Base-by-base conservation (phyloP, 371 early-diverging fungal genomes). In the Dichotomocladium elegans region DNA sequence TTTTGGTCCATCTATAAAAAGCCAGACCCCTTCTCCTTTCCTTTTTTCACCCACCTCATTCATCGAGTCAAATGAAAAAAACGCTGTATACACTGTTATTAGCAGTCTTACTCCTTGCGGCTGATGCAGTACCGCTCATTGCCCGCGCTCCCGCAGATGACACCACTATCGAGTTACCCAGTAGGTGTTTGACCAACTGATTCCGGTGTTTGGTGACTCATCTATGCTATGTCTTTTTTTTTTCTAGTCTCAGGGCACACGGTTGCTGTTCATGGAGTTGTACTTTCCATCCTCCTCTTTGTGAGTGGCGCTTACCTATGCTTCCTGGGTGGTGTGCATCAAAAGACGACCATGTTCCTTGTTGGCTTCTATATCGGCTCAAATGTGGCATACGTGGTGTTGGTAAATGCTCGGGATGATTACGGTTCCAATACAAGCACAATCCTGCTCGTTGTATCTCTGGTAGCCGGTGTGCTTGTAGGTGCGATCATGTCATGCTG, bases 341-440 rank as follows among this genome's bases (percentile, higher is more conserved):
- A 75, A 58, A 72, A 70, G 50, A 72, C 79, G 50, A 83, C 81
- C 29, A 72, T 83, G 57, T 83, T 83, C 63, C 54, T 83, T 45
- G 65, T 79, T 41, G 83, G 83, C 8, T 81, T 83, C 61, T 80
- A 74, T 41, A 58, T 70, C 24, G 74, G 72, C 40, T 62, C 71
- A 46, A 80, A 68, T 28, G 35, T 81, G 30, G 74, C 81, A 17
- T 85, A 77, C 60, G 66, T 82, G 21, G 53, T 75, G 12, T 57
- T 85, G 45, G 66, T 60, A 14, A 82, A 85, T 43, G 69, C 67
- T 10, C 74, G 81, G 53, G 29, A 62, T 6, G 57, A 61, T 42
- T 80, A 70, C 51, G 79, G 75, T 41, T 17, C 57, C 14, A 72
- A 74, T 45, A 63, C 66, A 11, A 61, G 71, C 25, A 79, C 80